A percentile compares a stretch with the other conserved stretches of the same genome.
These are phyloP conservation scores for Willaertia magna DNA, from an alignment of 208 protist genomes.

Conservation along the genomic window DNA sequence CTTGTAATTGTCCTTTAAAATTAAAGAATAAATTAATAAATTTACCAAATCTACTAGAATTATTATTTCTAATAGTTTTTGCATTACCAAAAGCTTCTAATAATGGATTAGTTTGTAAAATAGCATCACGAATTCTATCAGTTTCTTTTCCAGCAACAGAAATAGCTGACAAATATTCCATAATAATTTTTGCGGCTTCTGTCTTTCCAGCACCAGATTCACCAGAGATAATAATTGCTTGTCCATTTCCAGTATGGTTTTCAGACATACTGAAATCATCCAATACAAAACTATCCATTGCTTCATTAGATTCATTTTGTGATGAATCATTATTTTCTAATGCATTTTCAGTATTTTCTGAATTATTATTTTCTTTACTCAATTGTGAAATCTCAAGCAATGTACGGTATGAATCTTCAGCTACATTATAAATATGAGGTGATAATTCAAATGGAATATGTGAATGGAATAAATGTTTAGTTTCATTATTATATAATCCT, in stretches of 20 bases:
- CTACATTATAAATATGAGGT: conserved; percentile 19
- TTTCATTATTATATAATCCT: background rate
- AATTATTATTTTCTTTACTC: too few relatives aligned
- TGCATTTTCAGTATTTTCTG: too few relatives aligned
- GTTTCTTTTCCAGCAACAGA: background rate
- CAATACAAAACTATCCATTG: background rate
- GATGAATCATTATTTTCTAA: too few relatives aligned
- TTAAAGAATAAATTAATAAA: background rate
- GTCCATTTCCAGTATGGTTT: background rate
- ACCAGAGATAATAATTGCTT: background rate
- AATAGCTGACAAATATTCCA: background rate
- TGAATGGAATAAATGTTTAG: background rate
- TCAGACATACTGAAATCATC: background rate
- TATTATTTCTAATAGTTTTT: conserved; percentile 41
- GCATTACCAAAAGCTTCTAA: conserved; percentile 37
- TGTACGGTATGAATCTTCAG: conserved; percentile 13
- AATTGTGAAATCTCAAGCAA: too few relatives aligned
- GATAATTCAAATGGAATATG: conserved; percentile 14
- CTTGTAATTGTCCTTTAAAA: background rate
- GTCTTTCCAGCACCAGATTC: conserved; percentile 2
- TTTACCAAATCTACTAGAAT: conserved; percentile 36
- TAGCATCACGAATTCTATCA: background rate
- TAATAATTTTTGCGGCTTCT: conserved; percentile 1
- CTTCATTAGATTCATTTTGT: background rate
- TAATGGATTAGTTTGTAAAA: background rate